A percentile compares a stretch with the other conserved stretches of the same genome.
Evolutionary conservation across 495 filamentous ascomycete genomes (phyloP).

Genomic region (Staphylotrichum tortipilum): DNA sequence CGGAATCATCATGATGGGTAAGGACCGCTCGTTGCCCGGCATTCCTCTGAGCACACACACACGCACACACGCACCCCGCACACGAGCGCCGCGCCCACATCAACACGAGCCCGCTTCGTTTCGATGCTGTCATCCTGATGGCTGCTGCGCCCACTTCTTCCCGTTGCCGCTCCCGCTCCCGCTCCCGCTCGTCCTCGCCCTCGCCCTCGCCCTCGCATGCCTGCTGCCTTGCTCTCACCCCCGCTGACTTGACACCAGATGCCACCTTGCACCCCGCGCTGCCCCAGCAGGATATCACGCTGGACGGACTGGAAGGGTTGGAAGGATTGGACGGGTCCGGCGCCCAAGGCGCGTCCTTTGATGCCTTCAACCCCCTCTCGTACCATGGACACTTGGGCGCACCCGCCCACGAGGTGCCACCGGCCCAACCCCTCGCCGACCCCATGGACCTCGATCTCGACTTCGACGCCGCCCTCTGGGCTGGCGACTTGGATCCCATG

Average conservation of each 20-base stretch:
- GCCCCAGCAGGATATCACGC: neutral
- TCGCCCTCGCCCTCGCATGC: too few relatives aligned
- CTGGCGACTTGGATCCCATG: constrained; percentile 10
- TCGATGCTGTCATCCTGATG: too few relatives aligned
- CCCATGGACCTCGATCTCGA: constrained; percentile 39
- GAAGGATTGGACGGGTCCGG: too few relatives aligned
- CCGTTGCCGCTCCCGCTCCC: too few relatives aligned
- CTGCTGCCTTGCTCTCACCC: neutral
- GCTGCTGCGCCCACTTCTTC: too few relatives aligned
- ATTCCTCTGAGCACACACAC: too few relatives aligned
- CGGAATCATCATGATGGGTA: constrained; percentile 8
- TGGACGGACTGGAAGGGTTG: neutral
- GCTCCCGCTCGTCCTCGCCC: too few relatives aligned
- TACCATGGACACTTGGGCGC: neutral
- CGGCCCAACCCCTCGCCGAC: constrained; percentile 36
- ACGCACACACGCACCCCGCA: too few relatives aligned
- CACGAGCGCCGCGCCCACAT: too few relatives aligned
- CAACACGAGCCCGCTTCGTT: too few relatives aligned
- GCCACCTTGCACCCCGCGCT: neutral
- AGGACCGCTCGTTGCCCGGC: too few relatives aligned
- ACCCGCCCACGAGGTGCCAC: neutral
- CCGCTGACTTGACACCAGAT: neutral
- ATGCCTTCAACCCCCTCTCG: neutral
- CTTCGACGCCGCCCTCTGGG: constrained; percentile 15
- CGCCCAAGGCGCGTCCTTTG: neutral